phyloP scores from a whole-genome alignment of 176 grass and related monocot genomes.

The Oryza brachyantha region DNA sequence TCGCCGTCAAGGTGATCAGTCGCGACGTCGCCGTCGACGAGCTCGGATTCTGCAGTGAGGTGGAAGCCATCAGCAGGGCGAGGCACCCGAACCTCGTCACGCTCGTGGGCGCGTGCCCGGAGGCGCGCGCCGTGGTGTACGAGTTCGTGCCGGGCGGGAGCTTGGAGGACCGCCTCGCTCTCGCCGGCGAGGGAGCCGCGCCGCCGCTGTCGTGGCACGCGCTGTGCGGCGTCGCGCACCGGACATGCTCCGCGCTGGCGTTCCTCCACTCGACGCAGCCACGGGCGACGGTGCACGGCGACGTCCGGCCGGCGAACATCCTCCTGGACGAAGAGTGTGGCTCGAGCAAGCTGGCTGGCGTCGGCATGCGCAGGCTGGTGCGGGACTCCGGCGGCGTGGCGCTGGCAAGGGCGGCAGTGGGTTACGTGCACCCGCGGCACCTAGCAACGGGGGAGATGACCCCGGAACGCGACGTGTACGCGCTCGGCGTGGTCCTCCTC shows the following conservation, averaged over 20 bases:
- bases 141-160: slow-evolving; percentile 49
- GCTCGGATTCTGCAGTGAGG: slow-evolving; percentile 34
- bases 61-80: slow-evolving; percentile 17
- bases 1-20: slow-evolving; percentile 51
- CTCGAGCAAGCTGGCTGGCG: slow-evolving; percentile 44
- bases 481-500: slow-evolving; percentile 57
- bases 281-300: slow-evolving; percentile 40
- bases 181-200: background rate
- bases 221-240: slow-evolving; percentile 40
- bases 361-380: slow-evolving; percentile 13
- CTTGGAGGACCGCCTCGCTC: slow-evolving; percentile 48
- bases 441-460: slow-evolving; percentile 44
- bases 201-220: slow-evolving; percentile 56
- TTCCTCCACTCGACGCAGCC: slow-evolving; percentile 52
- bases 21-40: slow-evolving; percentile 27
- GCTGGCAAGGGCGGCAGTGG: slow-evolving; percentile 11
- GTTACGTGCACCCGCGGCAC: slow-evolving; percentile 39
- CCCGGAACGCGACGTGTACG: slow-evolving; percentile 47
- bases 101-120: slow-evolving; percentile 52
- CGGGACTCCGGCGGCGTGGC: background rate
- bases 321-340: slow-evolving; percentile 31
- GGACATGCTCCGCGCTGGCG: slow-evolving; percentile 34
- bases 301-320: slow-evolving; percentile 57
- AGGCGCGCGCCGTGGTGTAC: slow-evolving; percentile 49
- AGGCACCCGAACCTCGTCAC: slow-evolving; percentile 45